Conservation (phyloP, 306 rosid genomes). For the Trifolium pratense region DNA sequence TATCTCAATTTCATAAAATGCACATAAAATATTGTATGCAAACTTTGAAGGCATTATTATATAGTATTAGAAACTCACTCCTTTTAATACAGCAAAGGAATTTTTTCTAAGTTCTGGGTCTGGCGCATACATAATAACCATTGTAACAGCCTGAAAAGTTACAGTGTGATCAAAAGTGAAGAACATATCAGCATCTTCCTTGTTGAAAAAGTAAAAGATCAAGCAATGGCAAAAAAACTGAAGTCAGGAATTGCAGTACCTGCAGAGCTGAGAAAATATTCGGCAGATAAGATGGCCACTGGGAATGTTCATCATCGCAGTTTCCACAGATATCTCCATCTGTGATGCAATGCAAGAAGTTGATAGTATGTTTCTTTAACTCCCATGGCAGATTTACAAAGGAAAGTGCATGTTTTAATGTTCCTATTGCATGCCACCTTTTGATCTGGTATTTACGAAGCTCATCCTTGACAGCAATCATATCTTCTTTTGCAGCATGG, state of each 20-base stretch:
- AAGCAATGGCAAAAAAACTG: slow-evolving; percentile 15
- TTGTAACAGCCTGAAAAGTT: slow-evolving; percentile 76
- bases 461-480: slow-evolving; percentile 58
- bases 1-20: slow-evolving; percentile 26
- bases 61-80: slow-evolving; percentile 54
- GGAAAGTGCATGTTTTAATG: slow-evolving; percentile 66
- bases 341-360: slow-evolving; percentile 72
- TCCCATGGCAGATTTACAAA: slow-evolving; percentile 73
- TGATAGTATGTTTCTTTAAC: slow-evolving; percentile 65
- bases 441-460: slow-evolving; percentile 59
- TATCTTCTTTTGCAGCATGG: slow-evolving; percentile 58
- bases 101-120: slow-evolving; percentile 63
- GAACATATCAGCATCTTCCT: slow-evolving; percentile 19
- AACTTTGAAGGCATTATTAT: slow-evolving; percentile 5
- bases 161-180: slow-evolving; percentile 35
- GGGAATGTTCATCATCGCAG: slow-evolving; percentile 44
- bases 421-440: slow-evolving; percentile 93
- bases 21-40: slow-evolving; percentile 18
- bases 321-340: slow-evolving; percentile 48
- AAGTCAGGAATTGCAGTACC: slow-evolving; percentile 49
- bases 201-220: slow-evolving; percentile 21
- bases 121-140: slow-evolving; percentile 68
- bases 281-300: slow-evolving; percentile 63
- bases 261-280: slow-evolving; percentile 72
- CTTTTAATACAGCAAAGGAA: slow-evolving; percentile 68